phyloP scores from a whole-genome alignment of 2,329 filamentous ascomycete species.

The Xylariaceae sp. region DNA sequence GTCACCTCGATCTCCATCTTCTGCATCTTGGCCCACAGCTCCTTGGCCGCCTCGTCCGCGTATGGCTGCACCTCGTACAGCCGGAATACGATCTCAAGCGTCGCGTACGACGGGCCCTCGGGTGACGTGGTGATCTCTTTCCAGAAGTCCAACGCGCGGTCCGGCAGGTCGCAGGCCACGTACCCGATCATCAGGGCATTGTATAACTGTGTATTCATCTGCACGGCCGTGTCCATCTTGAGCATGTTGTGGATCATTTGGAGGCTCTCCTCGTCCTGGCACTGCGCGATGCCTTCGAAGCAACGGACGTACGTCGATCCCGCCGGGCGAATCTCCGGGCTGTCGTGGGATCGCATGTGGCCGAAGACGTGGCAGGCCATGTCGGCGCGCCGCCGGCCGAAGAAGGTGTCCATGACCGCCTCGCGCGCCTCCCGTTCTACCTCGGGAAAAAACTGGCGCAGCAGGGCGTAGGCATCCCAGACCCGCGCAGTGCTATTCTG shows the following conservation, averaged over 20 bases:
- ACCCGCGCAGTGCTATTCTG: constrained; percentile 58
- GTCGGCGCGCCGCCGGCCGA: constrained; percentile 70
- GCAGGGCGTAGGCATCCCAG: constrained; percentile 64
- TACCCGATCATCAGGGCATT: constrained; percentile 89
- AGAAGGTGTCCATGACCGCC: constrained; percentile 77
- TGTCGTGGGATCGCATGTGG: constrained; percentile 81
- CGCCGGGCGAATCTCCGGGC: constrained; percentile 60
- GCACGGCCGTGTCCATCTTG: constrained; percentile 82
- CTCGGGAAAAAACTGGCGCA: constrained; percentile 62
- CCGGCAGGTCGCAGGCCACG: constrained; percentile 61
- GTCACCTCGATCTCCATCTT: constrained; percentile 77
- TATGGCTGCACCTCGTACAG: constrained; percentile 63
- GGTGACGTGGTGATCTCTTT: constrained; percentile 72
- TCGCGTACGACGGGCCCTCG: constrained; percentile 84
- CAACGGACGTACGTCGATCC: constrained; percentile 72
- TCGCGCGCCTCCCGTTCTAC: constrained; percentile 63
- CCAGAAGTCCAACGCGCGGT: constrained; percentile 75
- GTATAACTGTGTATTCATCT: constrained; percentile 69
- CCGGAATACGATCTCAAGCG: constrained; percentile 75
- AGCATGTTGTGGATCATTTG: constrained; percentile 85
- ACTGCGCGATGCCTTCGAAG: constrained; percentile 69
- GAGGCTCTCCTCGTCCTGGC: constrained; percentile 60
- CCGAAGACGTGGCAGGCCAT: constrained; percentile 85
- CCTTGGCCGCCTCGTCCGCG: constrained; percentile 57
- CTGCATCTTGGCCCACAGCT: constrained; percentile 68